Evolutionary conservation across 164 flowering plant species (phyloP).

Genomic region (Echeveria elegans): DNA sequence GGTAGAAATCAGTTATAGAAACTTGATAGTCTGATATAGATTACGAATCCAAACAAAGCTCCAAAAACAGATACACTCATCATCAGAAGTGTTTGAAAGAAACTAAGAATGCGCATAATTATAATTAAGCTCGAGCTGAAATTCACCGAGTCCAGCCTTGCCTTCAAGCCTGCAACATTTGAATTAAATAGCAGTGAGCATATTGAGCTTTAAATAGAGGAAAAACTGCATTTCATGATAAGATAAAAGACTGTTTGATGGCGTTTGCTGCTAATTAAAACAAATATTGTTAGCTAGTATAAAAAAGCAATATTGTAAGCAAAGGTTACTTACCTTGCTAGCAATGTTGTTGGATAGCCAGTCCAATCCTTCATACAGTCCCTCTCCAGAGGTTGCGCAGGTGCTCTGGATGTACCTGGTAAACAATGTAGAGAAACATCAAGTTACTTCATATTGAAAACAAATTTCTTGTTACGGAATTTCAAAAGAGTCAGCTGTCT

Average conservation of each 20-base stretch:
- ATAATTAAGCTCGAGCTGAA: background rate
- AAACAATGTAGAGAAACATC: background rate
- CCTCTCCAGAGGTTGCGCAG: conserved; percentile 94
- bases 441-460: no score
- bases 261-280: background rate
- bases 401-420: conserved; percentile 95
- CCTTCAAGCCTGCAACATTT: background rate
- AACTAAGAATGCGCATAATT: background rate
- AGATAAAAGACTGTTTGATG: background rate
- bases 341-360: conserved; percentile 72
- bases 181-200: background rate
- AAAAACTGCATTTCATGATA: background rate
- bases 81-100: background rate
- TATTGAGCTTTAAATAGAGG: no score
- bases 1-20: background rate
- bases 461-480: no score
- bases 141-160: background rate
- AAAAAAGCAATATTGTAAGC: no score
- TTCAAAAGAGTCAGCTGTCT: background rate
- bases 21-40: background rate
- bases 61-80: background rate
- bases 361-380: conserved; percentile 85
- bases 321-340: background rate
- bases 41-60: background rate
- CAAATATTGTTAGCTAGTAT: no score